Conservation (phyloP, 2,329 filamentous ascomycete species). For the Botryotinia convoluta region DNA sequence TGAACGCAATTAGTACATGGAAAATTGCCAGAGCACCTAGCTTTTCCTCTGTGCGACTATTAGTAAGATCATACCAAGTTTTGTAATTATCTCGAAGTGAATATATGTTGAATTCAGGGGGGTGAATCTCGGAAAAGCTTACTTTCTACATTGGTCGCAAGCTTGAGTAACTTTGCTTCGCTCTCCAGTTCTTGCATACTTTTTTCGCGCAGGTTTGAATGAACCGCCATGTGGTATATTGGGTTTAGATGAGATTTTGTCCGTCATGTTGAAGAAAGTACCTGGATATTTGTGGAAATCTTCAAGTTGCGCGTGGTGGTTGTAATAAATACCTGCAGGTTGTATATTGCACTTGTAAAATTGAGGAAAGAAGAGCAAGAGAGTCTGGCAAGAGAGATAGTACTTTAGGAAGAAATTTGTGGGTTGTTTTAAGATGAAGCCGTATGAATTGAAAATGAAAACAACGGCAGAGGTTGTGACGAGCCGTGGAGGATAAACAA, state of each 20-base stretch:
- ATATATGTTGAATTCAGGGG: not conserved
- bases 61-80: not conserved
- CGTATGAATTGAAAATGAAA: not conserved
- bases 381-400: not conserved
- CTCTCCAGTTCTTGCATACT: not conserved
- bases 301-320: not conserved
- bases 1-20: conserved; percentile 41
- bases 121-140: conserved; percentile 25
- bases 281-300: not conserved
- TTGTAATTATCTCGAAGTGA: not conserved
- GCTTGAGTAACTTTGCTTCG: conserved; percentile 44
- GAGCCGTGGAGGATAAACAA: conserved; percentile 1
- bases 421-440: not conserved
- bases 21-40: conserved; percentile 42
- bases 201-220: not conserved
- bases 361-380: not conserved
- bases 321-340: not conserved
- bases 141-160: conserved; percentile 50
- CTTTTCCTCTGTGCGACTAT: conserved; percentile 38
- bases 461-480: not conserved
- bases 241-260: not conserved
- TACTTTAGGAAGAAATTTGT: not conserved
- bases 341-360: not conserved
- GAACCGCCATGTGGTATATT: not conserved
- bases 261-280: not conserved